Evolutionary conservation across 495 filamentous ascomycete species (phyloP).

Genomic region (Penicillium chermesinum): DNA sequence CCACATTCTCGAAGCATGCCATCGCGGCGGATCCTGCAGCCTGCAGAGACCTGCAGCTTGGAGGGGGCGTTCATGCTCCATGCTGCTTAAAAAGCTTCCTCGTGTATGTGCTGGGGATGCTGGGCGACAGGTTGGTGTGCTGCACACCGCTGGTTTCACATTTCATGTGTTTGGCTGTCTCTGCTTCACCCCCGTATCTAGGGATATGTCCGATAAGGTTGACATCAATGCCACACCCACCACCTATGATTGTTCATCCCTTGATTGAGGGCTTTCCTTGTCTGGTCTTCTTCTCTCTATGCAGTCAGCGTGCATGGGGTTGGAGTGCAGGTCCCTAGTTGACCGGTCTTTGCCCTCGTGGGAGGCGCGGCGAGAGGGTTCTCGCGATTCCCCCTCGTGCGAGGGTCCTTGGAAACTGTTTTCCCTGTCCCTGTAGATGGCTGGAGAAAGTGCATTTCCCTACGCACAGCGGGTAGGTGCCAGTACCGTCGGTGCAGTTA

Average conservation of each 20-base stretch:
- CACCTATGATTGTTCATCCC: not conserved
- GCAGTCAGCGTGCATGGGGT: not conserved
- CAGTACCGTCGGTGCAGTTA: conserved; percentile 8
- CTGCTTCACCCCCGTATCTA: conserved; percentile 1
- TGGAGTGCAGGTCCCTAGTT: not conserved
- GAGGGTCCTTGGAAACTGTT: not conserved
- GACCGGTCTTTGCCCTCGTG: not conserved
- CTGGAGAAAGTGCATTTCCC: conserved; percentile 11
- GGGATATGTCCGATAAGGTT: conserved; percentile 2
- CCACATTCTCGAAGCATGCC: conserved; percentile 26
- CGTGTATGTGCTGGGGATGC: conserved; percentile 1
- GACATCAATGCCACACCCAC: not conserved
- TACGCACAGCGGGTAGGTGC: conserved; percentile 22
- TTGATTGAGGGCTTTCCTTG: not conserved
- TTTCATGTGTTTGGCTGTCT: not conserved
- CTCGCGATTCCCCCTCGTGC: conserved; percentile 1
- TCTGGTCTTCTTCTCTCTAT: no score
- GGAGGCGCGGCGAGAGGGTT: not conserved
- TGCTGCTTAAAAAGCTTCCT: not conserved
- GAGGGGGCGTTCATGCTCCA: not conserved
- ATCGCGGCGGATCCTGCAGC: not conserved
- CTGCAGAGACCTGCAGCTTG: not conserved
- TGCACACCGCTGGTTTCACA: conserved; percentile 12
- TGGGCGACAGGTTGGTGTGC: conserved; percentile 1
- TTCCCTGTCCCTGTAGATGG: conserved; percentile 1